Conservation (phyloP, 1,284 basidiomycete genomes). For the Inonotus hispidus region DNA sequence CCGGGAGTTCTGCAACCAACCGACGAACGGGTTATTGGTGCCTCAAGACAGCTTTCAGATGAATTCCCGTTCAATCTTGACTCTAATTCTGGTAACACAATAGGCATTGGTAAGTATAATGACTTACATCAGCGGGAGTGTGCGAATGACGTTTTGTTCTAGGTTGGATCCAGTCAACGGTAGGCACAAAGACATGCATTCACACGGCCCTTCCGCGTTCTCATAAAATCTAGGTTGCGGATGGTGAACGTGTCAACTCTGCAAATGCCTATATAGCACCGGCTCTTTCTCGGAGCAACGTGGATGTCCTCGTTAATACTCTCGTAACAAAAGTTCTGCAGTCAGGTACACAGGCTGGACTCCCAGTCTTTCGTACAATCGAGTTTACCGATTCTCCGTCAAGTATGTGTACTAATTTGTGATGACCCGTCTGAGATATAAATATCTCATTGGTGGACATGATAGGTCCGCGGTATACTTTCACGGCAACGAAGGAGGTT, state of each 20-base stretch:
- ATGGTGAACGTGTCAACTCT: constrained; percentile 7
- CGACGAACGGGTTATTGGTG: background rate
- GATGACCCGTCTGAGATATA: background rate
- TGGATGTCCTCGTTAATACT: constrained; percentile 19
- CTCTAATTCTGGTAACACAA: constrained; percentile 15
- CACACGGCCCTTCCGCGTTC: background rate
- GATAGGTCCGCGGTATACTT: background rate
- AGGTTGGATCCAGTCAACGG: background rate
- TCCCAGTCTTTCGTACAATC: background rate
- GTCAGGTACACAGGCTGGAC: background rate
- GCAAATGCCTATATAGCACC: constrained; percentile 19
- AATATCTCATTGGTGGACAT: background rate
- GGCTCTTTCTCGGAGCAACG: constrained; percentile 14
- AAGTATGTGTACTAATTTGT: background rate
- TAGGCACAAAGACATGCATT: background rate
- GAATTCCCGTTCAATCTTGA: constrained; percentile 19
- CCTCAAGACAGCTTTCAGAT: background rate
- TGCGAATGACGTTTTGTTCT: background rate
- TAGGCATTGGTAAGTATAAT: constrained; percentile 13
- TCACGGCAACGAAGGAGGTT: constrained; percentile 20
- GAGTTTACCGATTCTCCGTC: background rate
- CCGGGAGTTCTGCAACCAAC: background rate
- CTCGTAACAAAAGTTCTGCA: constrained; percentile 17
- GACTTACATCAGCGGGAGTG: background rate
- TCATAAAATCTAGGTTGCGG: background rate